Conservation (phyloP, 108 stramenopile species). For the Skeletonema tropicum region DNA sequence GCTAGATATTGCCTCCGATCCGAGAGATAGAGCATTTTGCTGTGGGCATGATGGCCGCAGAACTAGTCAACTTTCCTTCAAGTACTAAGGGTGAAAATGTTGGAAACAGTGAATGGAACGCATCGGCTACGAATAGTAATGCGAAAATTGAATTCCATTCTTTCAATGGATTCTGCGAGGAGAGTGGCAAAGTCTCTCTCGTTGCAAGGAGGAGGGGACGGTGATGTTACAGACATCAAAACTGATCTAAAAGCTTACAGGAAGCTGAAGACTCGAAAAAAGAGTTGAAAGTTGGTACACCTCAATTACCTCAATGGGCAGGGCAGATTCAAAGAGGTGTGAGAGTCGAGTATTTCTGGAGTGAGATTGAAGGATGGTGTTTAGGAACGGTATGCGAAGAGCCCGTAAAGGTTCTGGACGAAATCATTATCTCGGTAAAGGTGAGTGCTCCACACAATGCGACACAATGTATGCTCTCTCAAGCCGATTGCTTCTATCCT, state of each 20-base stretch:
- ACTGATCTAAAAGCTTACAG: constrained; percentile 50
- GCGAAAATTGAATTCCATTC: constrained; percentile 48
- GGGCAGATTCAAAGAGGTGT: constrained; percentile 67
- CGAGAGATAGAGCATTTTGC: constrained; percentile 56
- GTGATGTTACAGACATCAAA: constrained; percentile 8
- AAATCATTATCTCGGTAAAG: constrained; percentile 68
- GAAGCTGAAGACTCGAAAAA: constrained; percentile 52
- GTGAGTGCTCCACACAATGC: too few species aligned
- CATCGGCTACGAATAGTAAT: constrained; percentile 67
- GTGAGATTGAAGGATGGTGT: constrained; percentile 80
- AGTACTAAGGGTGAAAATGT: constrained; percentile 55
- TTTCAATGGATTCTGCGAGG: constrained; percentile 60
- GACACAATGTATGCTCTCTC: too few species aligned
- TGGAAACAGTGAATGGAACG: constrained; percentile 55
- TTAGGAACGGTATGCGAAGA: constrained; percentile 73
- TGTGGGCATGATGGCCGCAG: constrained; percentile 79
- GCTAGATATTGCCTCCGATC: constrained; percentile 64
- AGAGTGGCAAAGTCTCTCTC: constrained; percentile 56
- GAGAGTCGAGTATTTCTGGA: constrained; percentile 81
- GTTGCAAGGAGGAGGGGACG: constrained; percentile 13
- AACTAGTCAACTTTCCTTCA: constrained; percentile 66
- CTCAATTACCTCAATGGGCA: constrained; percentile 74
- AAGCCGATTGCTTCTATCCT: too few species aligned
- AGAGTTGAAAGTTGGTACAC: constrained; percentile 79
- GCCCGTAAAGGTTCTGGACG: constrained; percentile 72